These are phyloP conservation scores for Tricladium varicosporioides DNA, from an alignment of 2,329 filamentous ascomycete species.

Conservation along the genomic window DNA sequence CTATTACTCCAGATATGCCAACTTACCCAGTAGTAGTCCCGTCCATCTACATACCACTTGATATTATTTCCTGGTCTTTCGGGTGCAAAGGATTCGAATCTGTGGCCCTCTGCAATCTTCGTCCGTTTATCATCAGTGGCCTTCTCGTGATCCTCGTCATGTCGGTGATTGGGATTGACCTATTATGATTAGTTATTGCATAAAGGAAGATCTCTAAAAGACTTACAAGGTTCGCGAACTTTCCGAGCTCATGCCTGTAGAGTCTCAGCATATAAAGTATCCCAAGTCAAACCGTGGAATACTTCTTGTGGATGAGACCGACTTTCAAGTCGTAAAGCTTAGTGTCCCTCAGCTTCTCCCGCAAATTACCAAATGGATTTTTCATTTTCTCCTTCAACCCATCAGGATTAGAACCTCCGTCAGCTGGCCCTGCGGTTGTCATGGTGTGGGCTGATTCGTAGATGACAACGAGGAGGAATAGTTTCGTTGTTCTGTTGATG, in stretches of 20 bases:
- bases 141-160: constrained; percentile 91
- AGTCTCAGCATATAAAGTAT: constrained; percentile 5
- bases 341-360: constrained; percentile 52
- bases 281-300: constrained; percentile 12
- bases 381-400: constrained; percentile 45
- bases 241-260: constrained; percentile 57
- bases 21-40: constrained; percentile 83
- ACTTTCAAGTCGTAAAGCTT: constrained; percentile 58
- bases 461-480: no score
- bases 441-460: constrained; percentile 14
- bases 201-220: not conserved
- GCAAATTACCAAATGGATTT: constrained; percentile 43
- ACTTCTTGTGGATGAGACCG: constrained; percentile 59
- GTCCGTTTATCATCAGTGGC: constrained; percentile 77
- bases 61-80: constrained; percentile 79
- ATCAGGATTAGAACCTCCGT: constrained; percentile 29
- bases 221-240: constrained; percentile 59
- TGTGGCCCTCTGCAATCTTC: constrained; percentile 68
- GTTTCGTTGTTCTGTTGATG: no score
- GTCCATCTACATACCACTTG: constrained; percentile 97
- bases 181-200: constrained; percentile 13
- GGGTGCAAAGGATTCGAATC: constrained; percentile 89
- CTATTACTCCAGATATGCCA: no score
- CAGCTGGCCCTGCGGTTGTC: constrained; percentile 25
- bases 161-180: constrained; percentile 84